Conservation (phyloP, 176 grass and related monocot species). For the Alopecurus myosuroides region DNA sequence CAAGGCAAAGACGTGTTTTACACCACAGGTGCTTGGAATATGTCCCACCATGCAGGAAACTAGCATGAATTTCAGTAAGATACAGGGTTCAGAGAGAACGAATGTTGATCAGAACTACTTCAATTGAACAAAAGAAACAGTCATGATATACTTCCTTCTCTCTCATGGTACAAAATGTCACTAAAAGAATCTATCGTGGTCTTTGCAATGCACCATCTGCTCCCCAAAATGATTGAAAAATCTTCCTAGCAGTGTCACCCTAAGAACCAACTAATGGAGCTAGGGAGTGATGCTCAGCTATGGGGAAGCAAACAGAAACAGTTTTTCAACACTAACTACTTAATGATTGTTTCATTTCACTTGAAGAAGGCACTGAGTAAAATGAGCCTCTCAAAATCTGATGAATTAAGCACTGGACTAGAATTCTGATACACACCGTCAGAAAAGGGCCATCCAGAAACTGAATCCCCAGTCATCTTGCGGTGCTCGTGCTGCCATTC, state of each 20-base stretch:
- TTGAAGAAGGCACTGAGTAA: conserved; percentile 36
- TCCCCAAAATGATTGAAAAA: conserved; percentile 21
- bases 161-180: conserved; percentile 42
- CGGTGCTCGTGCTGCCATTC: conserved; percentile 35
- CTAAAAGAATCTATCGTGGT: conserved; percentile 43
- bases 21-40: background rate
- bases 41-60: conserved; percentile 20
- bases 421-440: conserved; percentile 34
- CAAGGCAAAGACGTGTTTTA: background rate
- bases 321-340: conserved; percentile 29
- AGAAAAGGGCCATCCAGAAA: conserved; percentile 31
- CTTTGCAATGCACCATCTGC: conserved; percentile 35
- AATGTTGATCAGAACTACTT: conserved; percentile 26
- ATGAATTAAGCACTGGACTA: conserved; percentile 37
- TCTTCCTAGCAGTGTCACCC: conserved; percentile 29
- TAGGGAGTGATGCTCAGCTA: conserved; percentile 18
- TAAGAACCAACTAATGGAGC: conserved; percentile 39
- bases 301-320: conserved; percentile 34
- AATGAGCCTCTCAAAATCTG: conserved; percentile 35
- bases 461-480: conserved; percentile 37
- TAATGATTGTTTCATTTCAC: conserved; percentile 26
- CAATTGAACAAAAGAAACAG: conserved; percentile 36
- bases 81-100: background rate
- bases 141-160: conserved; percentile 46
- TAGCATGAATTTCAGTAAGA: conserved; percentile 9